These are phyloP conservation scores for Komagataella pastoris DNA, from an alignment of 805 yeast genomes.

Conservation along the genomic window DNA sequence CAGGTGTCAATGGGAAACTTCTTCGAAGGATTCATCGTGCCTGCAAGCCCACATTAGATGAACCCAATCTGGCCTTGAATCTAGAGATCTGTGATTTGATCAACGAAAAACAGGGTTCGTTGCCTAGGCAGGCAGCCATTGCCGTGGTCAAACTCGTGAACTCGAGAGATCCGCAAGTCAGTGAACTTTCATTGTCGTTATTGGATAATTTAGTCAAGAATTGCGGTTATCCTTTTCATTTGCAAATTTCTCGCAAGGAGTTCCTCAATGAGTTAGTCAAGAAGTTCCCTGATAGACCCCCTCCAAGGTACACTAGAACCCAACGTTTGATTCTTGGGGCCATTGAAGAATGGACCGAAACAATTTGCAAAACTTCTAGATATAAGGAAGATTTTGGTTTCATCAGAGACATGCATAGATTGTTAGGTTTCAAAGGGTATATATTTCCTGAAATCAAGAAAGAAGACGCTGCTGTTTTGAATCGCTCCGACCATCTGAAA, in stretches of 20 bases:
- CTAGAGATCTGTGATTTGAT: slow-evolving; percentile 88
- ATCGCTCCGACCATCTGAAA: slow-evolving; percentile 77
- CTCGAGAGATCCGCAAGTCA: slow-evolving; percentile 71
- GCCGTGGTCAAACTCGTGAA: slow-evolving; percentile 75
- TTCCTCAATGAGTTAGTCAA: slow-evolving; percentile 88
- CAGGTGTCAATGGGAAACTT: slow-evolving; percentile 22
- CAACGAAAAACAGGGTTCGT: slow-evolving; percentile 81
- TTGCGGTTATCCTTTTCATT: slow-evolving; percentile 95
- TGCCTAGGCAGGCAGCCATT: slow-evolving; percentile 87
- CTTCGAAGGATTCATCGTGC: slow-evolving; percentile 49
- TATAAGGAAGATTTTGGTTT: slow-evolving; percentile 87
- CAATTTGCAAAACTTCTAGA: slow-evolving; percentile 79
- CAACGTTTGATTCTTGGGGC: slow-evolving; percentile 80
- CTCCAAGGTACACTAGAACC: slow-evolving; percentile 66
- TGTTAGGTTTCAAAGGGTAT: slow-evolving; percentile 83
- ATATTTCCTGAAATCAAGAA: slow-evolving; percentile 81
- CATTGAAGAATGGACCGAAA: slow-evolving; percentile 95
- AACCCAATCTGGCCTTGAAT: slow-evolving; percentile 82
- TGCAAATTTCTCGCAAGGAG: slow-evolving; percentile 90
- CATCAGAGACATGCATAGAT: slow-evolving; percentile 91
- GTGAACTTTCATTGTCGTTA: slow-evolving; percentile 57
- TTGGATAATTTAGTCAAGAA: slow-evolving; percentile 90
- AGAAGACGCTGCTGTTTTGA: slow-evolving; percentile 87
- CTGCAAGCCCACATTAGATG: slow-evolving; percentile 66
- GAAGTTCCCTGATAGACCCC: slow-evolving; percentile 91